Evolutionary conservation across 331 rosid genomes (phyloP).

Genomic region (Malus hybrid): DNA sequence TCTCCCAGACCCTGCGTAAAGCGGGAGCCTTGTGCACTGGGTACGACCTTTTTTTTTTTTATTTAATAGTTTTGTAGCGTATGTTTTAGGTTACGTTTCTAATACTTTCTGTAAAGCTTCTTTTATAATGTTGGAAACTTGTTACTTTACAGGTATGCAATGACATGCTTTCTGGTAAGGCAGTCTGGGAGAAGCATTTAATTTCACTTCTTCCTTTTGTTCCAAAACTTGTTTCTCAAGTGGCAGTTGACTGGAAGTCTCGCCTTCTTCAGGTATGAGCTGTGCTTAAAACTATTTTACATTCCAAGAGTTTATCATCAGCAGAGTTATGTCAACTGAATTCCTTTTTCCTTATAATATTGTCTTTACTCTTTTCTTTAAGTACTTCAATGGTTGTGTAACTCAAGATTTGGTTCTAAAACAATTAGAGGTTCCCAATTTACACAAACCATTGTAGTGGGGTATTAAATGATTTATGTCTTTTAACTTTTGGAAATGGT

Average conservation of each 20-base stretch:
- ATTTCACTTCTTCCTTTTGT: constrained; percentile 62
- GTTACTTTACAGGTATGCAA: constrained; percentile 35
- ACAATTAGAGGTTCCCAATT: neutral
- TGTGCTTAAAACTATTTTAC: neutral
- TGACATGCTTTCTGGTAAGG: constrained; percentile 35
- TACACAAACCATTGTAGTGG: neutral
- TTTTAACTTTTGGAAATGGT: neutral
- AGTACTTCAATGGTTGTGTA: neutral
- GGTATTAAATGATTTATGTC: neutral
- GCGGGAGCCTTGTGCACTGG: too few species aligned
- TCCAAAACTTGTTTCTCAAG: constrained; percentile 56
- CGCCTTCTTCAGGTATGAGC: constrained; percentile 71
- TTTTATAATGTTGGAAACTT: constrained; percentile 4
- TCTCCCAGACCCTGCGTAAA: too few species aligned
- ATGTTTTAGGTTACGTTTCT: neutral
- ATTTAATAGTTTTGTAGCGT: neutral
- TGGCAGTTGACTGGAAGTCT: constrained; percentile 40
- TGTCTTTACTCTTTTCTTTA: neutral
- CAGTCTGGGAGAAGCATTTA: constrained; percentile 50
- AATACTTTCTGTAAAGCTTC: neutral
- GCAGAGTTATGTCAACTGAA: neutral
- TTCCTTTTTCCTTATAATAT: neutral
- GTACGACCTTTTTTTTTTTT: too few species aligned
- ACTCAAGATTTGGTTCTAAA: neutral
- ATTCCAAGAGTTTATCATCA: neutral